Evolutionary conservation across 768 basidiomycete species (phyloP).

Genomic region (Kondoa malvinella): DNA sequence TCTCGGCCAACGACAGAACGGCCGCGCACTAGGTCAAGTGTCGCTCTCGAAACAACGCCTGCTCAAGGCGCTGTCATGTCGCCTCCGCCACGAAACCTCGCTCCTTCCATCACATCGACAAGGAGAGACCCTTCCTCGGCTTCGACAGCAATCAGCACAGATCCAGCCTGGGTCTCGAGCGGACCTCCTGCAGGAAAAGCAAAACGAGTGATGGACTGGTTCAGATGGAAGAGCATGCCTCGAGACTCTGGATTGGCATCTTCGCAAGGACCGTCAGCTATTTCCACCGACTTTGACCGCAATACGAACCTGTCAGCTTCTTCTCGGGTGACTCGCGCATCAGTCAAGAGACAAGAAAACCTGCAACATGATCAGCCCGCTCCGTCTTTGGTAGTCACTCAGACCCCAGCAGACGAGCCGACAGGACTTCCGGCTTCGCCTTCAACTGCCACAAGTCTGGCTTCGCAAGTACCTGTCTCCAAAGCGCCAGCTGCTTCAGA

Average conservation of each 20-base stretch:
- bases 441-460: too few species aligned
- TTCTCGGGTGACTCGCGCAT: background rate
- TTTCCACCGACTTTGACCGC: background rate
- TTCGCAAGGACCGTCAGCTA: slow-evolving; percentile 8
- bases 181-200: slow-evolving; percentile 41
- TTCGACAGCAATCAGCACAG: slow-evolving; percentile 1
- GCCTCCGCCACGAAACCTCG: slow-evolving; percentile 7
- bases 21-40: background rate
- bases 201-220: slow-evolving; percentile 97
- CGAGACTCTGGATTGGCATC: slow-evolving; percentile 20
- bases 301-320: background rate
- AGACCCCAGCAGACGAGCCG: slow-evolving; percentile 17
- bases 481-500: too few species aligned
- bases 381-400: slow-evolving; percentile 22
- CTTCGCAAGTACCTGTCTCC: too few species aligned
- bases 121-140: slow-evolving; percentile 2
- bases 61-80: background rate
- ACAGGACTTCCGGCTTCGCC: slow-evolving; percentile 7
- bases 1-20: background rate
- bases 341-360: slow-evolving; percentile 1
- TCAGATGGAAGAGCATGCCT: slow-evolving; percentile 40
- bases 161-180: background rate
- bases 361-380: slow-evolving; percentile 8
- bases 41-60: background rate
- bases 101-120: slow-evolving; percentile 1